Percentiles rank a stretch among this genome's conserved stretches.
These are phyloP conservation scores for Clarkia xantiana DNA, from an alignment of 345 rosid genomes.

Conservation along the genomic window DNA sequence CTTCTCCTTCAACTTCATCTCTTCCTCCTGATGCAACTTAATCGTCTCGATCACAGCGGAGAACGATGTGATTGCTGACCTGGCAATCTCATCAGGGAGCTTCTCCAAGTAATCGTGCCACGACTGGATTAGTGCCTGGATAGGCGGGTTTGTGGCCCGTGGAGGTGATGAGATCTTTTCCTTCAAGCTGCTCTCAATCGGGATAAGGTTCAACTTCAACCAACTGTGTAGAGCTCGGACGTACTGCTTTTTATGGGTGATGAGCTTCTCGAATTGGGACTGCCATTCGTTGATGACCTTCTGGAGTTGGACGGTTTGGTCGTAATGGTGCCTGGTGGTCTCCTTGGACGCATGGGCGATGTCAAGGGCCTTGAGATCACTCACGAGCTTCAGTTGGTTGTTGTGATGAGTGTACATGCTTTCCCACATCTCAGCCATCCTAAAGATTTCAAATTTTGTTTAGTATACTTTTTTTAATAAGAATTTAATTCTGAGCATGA, in stretches of 20 bases:
- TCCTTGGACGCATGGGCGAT: slow-evolving; percentile 40
- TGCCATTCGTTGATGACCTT: slow-evolving; percentile 59
- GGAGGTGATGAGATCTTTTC: slow-evolving; percentile 71
- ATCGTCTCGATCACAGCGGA: slow-evolving; percentile 61
- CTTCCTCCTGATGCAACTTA: slow-evolving; percentile 65
- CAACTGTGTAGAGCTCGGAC: slow-evolving; percentile 51
- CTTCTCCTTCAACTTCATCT: slow-evolving; percentile 70
- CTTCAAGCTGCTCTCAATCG: slow-evolving; percentile 55
- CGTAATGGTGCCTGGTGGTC: slow-evolving; percentile 68
- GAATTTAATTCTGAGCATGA: too few relatives aligned
- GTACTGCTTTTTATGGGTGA: slow-evolving; percentile 61
- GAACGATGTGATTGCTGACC: slow-evolving; percentile 65
- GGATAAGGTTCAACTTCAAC: slow-evolving; percentile 63
- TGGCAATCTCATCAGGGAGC: slow-evolving; percentile 77
- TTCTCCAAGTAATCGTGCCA: slow-evolving; percentile 68
- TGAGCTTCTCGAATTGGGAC: slow-evolving; percentile 52
- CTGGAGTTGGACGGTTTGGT: slow-evolving; percentile 50
- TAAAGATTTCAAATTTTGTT: slow-evolving; percentile 12
- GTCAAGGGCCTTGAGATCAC: slow-evolving; percentile 56
- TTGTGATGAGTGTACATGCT: slow-evolving; percentile 56
- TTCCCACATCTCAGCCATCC: slow-evolving; percentile 91
- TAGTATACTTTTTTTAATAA: too few relatives aligned
- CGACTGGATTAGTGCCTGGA: slow-evolving; percentile 53
- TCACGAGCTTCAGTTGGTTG: slow-evolving; percentile 48
- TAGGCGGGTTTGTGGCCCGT: slow-evolving; percentile 52